Evolutionary conservation across 352 stramenopile genomes (phyloP).

Genomic region (Pythium rishiriense): DNA sequence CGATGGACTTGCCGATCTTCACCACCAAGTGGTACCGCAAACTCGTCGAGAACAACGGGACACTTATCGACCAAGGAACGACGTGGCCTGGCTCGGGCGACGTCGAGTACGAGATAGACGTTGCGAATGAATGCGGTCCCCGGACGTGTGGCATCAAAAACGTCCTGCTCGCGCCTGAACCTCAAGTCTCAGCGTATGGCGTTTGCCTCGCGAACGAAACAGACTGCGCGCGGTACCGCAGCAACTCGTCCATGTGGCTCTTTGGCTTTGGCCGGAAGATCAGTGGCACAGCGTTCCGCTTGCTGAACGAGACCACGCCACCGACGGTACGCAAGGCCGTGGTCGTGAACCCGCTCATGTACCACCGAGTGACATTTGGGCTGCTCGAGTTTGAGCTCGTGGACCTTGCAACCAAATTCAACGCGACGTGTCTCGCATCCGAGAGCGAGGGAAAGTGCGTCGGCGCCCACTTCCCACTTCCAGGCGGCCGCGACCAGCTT

Average conservation of each 20-base stretch:
- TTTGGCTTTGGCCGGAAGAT: slow-evolving; percentile 17
- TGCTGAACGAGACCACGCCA: background rate
- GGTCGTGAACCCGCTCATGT: slow-evolving; percentile 6
- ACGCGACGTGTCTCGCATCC: too few species aligned
- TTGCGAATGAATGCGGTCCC: slow-evolving; percentile 15
- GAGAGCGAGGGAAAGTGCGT: too few species aligned
- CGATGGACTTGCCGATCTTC: slow-evolving; percentile 10
- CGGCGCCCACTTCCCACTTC: too few species aligned
- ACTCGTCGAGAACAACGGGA: background rate
- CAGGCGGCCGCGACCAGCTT: too few species aligned
- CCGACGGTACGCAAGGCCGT: slow-evolving; percentile 3
- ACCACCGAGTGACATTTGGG: slow-evolving; percentile 8
- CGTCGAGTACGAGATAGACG: slow-evolving; percentile 20
- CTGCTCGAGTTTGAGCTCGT: background rate
- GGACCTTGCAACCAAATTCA: background rate
- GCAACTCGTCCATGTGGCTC: slow-evolving; percentile 1
- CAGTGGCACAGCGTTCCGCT: slow-evolving; percentile 4
- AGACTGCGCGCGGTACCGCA: background rate
- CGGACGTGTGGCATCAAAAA: slow-evolving; percentile 14
- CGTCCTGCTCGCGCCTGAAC: slow-evolving; percentile 5
- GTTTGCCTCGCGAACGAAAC: slow-evolving; percentile 2
- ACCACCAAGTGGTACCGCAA: slow-evolving; percentile 14
- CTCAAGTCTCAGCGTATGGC: slow-evolving; percentile 15
- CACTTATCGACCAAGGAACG: background rate
- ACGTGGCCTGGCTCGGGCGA: slow-evolving; percentile 3